phyloP scores from a whole-genome alignment of 306 rosid genomes.

The Coriaria nepalensis region DNA sequence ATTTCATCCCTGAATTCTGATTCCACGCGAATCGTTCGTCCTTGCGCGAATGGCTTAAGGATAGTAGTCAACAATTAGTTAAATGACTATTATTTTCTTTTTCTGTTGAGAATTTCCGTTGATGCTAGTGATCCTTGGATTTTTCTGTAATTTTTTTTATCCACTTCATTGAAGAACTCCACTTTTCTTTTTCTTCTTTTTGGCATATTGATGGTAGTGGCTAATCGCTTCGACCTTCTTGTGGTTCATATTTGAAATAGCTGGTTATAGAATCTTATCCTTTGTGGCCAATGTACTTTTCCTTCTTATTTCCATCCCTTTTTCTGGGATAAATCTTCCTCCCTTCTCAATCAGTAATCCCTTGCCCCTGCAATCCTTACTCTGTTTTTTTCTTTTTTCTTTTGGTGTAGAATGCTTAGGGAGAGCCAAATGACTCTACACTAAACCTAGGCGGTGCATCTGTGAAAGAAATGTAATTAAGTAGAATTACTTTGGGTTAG shows the following conservation, averaged over 20 bases:
- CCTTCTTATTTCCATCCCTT: slow-evolving; percentile 74
- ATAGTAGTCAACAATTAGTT: no score
- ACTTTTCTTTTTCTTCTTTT: neutral
- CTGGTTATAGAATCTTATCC: slow-evolving; percentile 70
- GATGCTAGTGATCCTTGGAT: no score
- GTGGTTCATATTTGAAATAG: slow-evolving; percentile 79
- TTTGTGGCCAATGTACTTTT: slow-evolving; percentile 77
- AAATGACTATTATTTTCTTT: no score
- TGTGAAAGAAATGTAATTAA: no score
- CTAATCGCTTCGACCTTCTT: slow-evolving; percentile 52
- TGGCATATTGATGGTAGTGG: slow-evolving; percentile 34
- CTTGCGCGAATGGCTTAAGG: no score
- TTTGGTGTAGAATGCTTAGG: neutral
- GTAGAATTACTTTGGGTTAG: no score
- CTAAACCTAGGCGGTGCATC: no score
- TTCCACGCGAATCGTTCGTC: no score
- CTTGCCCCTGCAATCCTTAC: neutral
- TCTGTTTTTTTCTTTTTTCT: neutral
- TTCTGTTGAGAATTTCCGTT: no score
- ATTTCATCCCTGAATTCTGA: no score
- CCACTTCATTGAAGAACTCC: neutral
- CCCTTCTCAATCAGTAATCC: slow-evolving; percentile 76
- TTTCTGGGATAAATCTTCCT: slow-evolving; percentile 91
- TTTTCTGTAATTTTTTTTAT: neutral
- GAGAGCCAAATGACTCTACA: neutral